A percentile compares a stretch with the other conserved stretches of the same genome.
Conservation (phyloP, 169 alveolate genomes). For the Cryptosporidium canis region DNA sequence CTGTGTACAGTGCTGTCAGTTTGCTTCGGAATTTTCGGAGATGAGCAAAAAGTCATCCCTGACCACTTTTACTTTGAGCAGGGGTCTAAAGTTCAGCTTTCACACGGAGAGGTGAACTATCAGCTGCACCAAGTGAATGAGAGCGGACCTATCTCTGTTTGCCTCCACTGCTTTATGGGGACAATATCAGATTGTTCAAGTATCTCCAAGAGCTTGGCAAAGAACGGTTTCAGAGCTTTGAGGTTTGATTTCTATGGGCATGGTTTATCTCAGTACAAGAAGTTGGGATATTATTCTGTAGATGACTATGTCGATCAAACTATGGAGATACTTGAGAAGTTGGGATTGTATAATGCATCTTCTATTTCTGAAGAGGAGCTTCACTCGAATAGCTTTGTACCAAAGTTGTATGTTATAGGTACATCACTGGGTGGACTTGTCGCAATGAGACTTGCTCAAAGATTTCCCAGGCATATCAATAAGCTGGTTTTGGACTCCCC, state of each 20-base stretch:
- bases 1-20: not conserved
- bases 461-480: constrained; percentile 11
- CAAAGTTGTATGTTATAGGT: constrained; percentile 39
- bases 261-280: constrained; percentile 30
- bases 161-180: constrained; percentile 66
- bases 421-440: constrained; percentile 56
- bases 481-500: constrained; percentile 58
- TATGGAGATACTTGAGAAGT: constrained; percentile 47
- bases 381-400: not conserved
- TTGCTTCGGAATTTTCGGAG: not conserved
- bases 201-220: constrained; percentile 27
- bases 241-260: constrained; percentile 69
- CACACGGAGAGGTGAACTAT: constrained; percentile 36
- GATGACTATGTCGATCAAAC: constrained; percentile 68
- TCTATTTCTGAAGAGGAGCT: not conserved
- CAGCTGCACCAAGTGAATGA: not conserved
- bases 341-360: constrained; percentile 21
- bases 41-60: constrained; percentile 27
- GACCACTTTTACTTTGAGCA: constrained; percentile 48
- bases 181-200: constrained; percentile 59
- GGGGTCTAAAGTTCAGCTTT: not conserved
- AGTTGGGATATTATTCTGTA: constrained; percentile 36
- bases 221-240: constrained; percentile 45
- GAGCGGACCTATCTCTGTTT: constrained; percentile 25
- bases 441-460: constrained; percentile 47